These are phyloP conservation scores for Coprinopsis strossmayeri DNA, from an alignment of 768 basidiomycete species.

Conservation along the genomic window DNA sequence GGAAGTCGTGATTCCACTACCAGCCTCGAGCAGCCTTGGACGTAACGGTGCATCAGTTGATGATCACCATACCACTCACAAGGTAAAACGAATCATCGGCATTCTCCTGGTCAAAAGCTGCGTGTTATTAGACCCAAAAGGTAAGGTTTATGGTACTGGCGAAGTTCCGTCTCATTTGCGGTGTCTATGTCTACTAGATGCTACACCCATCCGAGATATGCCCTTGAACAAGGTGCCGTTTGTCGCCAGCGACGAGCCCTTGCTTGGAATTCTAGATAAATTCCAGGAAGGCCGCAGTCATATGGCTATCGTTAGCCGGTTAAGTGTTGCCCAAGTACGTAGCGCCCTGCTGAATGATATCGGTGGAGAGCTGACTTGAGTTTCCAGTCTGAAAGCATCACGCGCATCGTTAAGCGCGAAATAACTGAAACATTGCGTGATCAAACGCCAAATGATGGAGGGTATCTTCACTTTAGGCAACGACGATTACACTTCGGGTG, in stretches of 20 bases:
- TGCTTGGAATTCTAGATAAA: slow-evolving; percentile 78
- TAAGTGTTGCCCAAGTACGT: slow-evolving; percentile 54
- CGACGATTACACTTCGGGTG: no score
- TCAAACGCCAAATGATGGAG: not conserved
- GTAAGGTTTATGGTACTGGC: slow-evolving; percentile 26
- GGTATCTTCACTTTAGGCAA: no score
- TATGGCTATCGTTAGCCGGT: slow-evolving; percentile 84
- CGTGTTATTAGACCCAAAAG: slow-evolving; percentile 81
- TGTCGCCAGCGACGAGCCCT: slow-evolving; percentile 79
- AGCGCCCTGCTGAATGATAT: not conserved
- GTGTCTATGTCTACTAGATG: slow-evolving; percentile 39
- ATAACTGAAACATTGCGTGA: not conserved
- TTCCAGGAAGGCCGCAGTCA: slow-evolving; percentile 90
- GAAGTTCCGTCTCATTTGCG: not conserved
- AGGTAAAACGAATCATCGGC: slow-evolving; percentile 54
- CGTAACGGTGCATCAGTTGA: not conserved
- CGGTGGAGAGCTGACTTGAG: not conserved
- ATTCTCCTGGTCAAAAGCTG: slow-evolving; percentile 88
- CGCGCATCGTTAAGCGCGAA: not conserved
- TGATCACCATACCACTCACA: not conserved
- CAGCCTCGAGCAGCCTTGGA: slow-evolving; percentile 22
- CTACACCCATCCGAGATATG: slow-evolving; percentile 74
- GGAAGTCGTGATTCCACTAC: slow-evolving; percentile 58
- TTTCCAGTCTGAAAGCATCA: not conserved
- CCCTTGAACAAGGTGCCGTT: slow-evolving; percentile 84